phyloP scores from a whole-genome alignment of 345 rosid species.

The Hibiscus syriacus region DNA sequence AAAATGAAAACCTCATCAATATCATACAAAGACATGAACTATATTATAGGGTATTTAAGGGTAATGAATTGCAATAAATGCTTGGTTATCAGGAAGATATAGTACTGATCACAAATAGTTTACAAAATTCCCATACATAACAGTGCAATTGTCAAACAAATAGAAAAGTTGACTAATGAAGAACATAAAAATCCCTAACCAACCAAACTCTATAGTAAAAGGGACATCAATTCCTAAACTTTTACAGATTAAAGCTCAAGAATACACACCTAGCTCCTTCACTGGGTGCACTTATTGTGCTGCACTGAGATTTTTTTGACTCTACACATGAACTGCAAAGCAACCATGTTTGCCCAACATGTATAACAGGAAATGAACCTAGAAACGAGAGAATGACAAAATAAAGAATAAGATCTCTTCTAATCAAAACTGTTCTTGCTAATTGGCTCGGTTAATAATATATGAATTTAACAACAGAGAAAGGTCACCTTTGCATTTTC shows the following conservation, averaged over 20 bases:
- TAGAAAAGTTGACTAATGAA: not conserved
- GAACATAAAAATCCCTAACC: not conserved
- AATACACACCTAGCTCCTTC: slow-evolving; percentile 34
- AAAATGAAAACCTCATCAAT: not conserved
- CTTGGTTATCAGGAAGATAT: not conserved
- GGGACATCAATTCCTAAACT: slow-evolving; percentile 5
- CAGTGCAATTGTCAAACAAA: not conserved
- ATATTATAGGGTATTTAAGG: not conserved
- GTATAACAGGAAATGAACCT: slow-evolving; percentile 56
- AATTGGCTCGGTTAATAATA: not conserved
- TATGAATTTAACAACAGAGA: not conserved
- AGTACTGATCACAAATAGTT: not conserved
- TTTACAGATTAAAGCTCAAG: not conserved
- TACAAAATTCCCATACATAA: not conserved
- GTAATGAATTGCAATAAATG: not conserved
- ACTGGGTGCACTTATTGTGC: slow-evolving; percentile 23
- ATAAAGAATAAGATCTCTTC: slow-evolving; percentile 12
- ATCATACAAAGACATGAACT: not conserved
- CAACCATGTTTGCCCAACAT: slow-evolving; percentile 68
- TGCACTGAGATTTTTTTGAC: slow-evolving; percentile 34
- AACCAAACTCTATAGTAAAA: not conserved
- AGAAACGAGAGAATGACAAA: slow-evolving; percentile 14
- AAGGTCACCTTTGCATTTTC: slow-evolving; percentile 69
- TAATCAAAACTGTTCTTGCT: not conserved
- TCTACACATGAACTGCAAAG: slow-evolving; percentile 63